A percentile compares a stretch with the other conserved stretches of the same genome.
Conservation (phyloP, 2,329 filamentous ascomycete species). For the Ramularia collo-cygni region DNA sequence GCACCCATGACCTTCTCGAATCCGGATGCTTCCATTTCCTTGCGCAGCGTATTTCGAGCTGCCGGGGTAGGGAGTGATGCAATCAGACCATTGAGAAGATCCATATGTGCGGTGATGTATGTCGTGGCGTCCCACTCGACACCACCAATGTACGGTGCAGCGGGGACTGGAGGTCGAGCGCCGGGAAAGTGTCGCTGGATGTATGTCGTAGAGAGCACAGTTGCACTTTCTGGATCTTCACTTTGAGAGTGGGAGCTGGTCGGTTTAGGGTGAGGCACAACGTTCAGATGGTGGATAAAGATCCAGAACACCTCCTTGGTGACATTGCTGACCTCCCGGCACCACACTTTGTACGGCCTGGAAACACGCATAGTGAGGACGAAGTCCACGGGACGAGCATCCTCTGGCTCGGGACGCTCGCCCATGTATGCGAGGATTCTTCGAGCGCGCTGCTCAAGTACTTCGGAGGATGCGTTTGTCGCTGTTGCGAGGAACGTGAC, state of each 20-base stretch:
- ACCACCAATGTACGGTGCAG: constrained; percentile 90
- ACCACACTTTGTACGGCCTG: constrained; percentile 88
- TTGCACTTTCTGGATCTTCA: constrained; percentile 15
- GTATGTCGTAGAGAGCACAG: constrained; percentile 33
- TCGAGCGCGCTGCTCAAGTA: constrained; percentile 54
- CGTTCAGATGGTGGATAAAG: constrained; percentile 89
- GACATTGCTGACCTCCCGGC: constrained; percentile 83
- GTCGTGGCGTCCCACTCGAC: constrained; percentile 99
- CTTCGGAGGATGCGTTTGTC: constrained; percentile 34
- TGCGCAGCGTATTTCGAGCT: constrained; percentile 72
- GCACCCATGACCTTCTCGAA: constrained; percentile 86
- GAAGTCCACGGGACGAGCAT: constrained; percentile 71
- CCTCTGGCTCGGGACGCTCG: constrained; percentile 73
- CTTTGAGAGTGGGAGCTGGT: constrained; percentile 20
- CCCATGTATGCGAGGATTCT: constrained; percentile 73
- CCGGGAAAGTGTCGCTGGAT: constrained; percentile 70
- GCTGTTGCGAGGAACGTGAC: constrained; percentile 75
- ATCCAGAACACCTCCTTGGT: constrained; percentile 99
- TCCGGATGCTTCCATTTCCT: constrained; percentile 71
- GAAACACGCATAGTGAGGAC: constrained; percentile 82
- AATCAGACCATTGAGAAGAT: constrained; percentile 84
- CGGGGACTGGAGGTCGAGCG: constrained; percentile 81
- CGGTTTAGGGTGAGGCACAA: constrained; percentile 58
- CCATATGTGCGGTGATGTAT: constrained; percentile 86
- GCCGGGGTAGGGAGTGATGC: constrained; percentile 65